phyloP scores from a whole-genome alignment of 1,284 basidiomycete species.

The Ceratobasidium papillatum region DNA sequence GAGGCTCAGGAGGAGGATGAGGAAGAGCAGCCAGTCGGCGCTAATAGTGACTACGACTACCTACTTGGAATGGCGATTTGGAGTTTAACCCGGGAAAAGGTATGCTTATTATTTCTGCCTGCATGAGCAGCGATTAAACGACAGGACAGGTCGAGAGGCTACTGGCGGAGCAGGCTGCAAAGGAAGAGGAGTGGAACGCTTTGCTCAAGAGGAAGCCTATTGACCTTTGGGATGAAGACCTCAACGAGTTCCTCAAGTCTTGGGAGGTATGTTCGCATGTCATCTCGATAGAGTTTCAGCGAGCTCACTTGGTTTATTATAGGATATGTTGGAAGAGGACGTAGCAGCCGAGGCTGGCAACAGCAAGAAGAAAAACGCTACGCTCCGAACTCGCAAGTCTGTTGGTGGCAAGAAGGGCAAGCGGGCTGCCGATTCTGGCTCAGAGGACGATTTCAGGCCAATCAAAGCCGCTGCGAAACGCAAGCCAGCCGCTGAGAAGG shows the following conservation, averaged over 20 bases:
- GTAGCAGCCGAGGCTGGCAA: constrained; percentile 69
- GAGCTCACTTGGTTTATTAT: constrained; percentile 45
- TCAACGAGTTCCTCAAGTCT: constrained; percentile 82
- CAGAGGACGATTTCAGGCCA: constrained; percentile 80
- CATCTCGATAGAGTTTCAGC: background rate
- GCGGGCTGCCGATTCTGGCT: constrained; percentile 63
- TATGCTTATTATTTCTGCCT: constrained; percentile 50
- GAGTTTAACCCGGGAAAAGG: constrained; percentile 95
- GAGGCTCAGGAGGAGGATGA: constrained; percentile 69
- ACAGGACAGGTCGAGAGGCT: constrained; percentile 81
- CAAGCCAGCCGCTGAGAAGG: constrained; percentile 59
- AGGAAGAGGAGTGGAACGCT: constrained; percentile 83
- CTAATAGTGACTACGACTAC: constrained; percentile 88
- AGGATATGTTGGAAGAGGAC: constrained; percentile 69
- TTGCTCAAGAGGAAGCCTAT: constrained; percentile 84
- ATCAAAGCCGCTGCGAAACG: constrained; percentile 63
- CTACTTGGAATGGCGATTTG: constrained; percentile 94
- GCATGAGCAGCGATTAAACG: constrained; percentile 28
- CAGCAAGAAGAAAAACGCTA: constrained; percentile 72
- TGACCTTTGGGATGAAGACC: constrained; percentile 90
- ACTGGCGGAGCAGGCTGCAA: constrained; percentile 78
- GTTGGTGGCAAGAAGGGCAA: constrained; percentile 60
- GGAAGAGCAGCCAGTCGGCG: constrained; percentile 59
- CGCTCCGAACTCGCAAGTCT: constrained; percentile 76
- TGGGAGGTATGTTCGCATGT: constrained; percentile 75